These are phyloP conservation scores for Cytospora chrysosperma DNA, from an alignment of 2,329 filamentous ascomycete genomes.

Conservation along the genomic window DNA sequence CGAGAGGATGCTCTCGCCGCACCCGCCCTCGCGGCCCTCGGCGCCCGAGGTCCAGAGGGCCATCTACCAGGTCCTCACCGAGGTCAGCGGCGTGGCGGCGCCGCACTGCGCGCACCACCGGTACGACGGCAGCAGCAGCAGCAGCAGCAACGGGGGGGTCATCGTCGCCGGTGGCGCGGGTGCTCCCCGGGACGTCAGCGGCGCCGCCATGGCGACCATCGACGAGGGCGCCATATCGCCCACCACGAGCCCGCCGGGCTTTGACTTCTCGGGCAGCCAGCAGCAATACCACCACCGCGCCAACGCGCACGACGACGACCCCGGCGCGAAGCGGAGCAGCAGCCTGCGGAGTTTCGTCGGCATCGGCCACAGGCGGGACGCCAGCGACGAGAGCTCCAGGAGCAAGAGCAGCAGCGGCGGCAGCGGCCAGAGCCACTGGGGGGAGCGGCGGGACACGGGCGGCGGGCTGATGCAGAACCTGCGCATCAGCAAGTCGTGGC, in stretches of 20 bases:
- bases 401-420: neutral
- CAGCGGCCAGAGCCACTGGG: neutral
- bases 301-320: neutral
- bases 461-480: conserved; percentile 16
- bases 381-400: conserved; percentile 5
- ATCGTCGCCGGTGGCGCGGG: conserved; percentile 28
- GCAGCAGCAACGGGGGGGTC: too few species aligned
- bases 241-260: neutral
- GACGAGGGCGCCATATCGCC: neutral
- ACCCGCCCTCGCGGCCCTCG: conserved; percentile 52
- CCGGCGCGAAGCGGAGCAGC: neutral
- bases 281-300: neutral
- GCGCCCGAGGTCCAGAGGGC: conserved; percentile 52
- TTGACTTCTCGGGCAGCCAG: neutral
- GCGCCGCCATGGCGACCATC: conserved; percentile 8
- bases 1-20: conserved; percentile 52
- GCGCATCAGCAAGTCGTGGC: conserved; percentile 5
- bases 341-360: conserved; percentile 2
- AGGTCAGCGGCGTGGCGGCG: conserved; percentile 46
- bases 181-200: neutral
- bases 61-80: conserved; percentile 53
- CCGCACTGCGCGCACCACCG: conserved; percentile 54
- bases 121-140: conserved; percentile 33
- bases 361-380: conserved; percentile 1
- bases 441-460: conserved; percentile 8